A percentile compares a stretch with the other conserved stretches of the same genome.
Conservation (phyloP, 2,329 filamentous ascomycete species). For the Huntiella moniliformis region DNA sequence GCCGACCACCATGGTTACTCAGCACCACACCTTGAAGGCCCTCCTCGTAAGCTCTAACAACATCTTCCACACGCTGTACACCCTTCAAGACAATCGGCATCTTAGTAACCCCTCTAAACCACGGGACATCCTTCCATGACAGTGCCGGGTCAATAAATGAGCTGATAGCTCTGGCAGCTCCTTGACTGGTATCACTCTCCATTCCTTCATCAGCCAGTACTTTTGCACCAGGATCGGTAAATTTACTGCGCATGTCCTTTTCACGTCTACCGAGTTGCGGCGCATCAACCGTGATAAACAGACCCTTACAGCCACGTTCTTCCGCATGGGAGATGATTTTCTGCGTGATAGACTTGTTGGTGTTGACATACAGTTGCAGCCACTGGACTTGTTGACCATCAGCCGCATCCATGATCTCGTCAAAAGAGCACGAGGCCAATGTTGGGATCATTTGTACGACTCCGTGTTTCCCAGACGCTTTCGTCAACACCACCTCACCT, state of each 20-base stretch:
- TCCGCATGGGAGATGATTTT: constrained; percentile 86
- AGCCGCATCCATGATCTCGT: constrained; percentile 82
- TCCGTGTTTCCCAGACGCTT: constrained; percentile 66
- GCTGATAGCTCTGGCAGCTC: constrained; percentile 84
- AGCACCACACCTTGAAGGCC: constrained; percentile 82
- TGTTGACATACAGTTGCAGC: constrained; percentile 96
- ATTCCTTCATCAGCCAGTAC: constrained; percentile 52
- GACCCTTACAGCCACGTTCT: constrained; percentile 72
- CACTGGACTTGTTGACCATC: constrained; percentile 58
- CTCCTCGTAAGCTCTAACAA: constrained; percentile 63
- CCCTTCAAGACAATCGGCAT: constrained; percentile 97
- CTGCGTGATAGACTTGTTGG: constrained; percentile 77
- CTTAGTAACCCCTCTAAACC: constrained; percentile 75
- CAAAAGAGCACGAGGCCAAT: constrained; percentile 87
- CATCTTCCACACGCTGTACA: constrained; percentile 89
- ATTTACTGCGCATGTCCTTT: constrained; percentile 95
- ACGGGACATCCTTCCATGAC: constrained; percentile 83
- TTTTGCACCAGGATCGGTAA: constrained; percentile 62
- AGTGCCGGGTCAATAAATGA: constrained; percentile 93
- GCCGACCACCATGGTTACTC: constrained; percentile 87
- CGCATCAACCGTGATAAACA: constrained; percentile 97
- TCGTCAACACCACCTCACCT: constrained; percentile 80
- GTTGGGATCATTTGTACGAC: constrained; percentile 98
- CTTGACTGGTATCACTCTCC: constrained; percentile 69
- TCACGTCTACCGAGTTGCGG: constrained; percentile 87